Base-by-base conservation (phyloP, 1,284 basidiomycete species). In the Schizophyllum amplum region DNA sequence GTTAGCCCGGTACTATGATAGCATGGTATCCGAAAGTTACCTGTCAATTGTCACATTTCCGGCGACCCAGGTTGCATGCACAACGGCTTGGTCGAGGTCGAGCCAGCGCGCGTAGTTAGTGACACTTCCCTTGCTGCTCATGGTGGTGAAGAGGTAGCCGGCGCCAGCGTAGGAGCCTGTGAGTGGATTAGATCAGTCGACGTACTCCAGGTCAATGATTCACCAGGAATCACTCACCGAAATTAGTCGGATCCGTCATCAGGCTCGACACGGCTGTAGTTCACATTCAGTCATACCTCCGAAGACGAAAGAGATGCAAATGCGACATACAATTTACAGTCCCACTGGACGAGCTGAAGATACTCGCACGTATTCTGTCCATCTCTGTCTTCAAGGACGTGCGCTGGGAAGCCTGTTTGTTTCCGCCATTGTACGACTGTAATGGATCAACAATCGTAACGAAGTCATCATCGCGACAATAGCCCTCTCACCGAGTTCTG, bases 371-470 rank as follows among this genome's bases (percentile, higher is more conserved):
- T 53, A 83, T 82, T 6, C 58, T 63, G 54, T 78, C 72, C 78
- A 87, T 80, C 20, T 74, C 72, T 53, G 71, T 61, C 1, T 81
- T 79, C 58, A 80, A 76, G 9, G 71, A 66, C 2, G 65, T 56
- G 21, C 71, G 75, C 53, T 84, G 75, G 5, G 68, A 75, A 1
- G 77, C 68, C 21, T 71, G 71, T 57, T 80, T 80, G 65, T 90
- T 90, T 0, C 86, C 86, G 24, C 87, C 87, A 63, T 86, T 86
- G 67, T 89, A 89, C 0, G 74, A 72, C 84, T 85, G 27, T 62
- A 21, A 9, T 22, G 52, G 22, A 54, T 20, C 20, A 47, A 58
- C 56, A 55, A 7, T 26, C 50, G 59, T 11, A 55, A 15, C 11
- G 5, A 23, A 9, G 54, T 48, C n/a, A 2, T 25, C 33, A 52